Evolutionary conservation across 2,329 filamentous ascomycete species (phyloP), one percentile per base, ranked within the genome.

Genomic region (Botrytis elliptica): DNA sequence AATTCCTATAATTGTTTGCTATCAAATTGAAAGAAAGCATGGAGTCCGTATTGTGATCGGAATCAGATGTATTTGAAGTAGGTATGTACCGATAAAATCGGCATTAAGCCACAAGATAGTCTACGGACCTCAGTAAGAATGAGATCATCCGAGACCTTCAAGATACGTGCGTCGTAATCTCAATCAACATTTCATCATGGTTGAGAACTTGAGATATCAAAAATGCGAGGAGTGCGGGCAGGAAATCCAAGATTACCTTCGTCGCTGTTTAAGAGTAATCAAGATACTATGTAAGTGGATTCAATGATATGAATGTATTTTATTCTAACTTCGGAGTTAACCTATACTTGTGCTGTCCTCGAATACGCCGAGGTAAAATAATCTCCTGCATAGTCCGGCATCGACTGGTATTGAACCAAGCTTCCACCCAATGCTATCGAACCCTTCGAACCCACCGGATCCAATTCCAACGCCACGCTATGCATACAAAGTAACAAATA

Each of bases 381-480:
- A 57, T 25, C 62, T n/a, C 46, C 55, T 42, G 16, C 7, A 8
- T n/a, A 42, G n/a, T 55, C 36, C 18, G 29, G 18, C 20, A 57
- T 68, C 40, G 36, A 7, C 40, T 55, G 49, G 38, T 55, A 68
- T 40, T 29, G 20, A 33, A 42, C 52, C 49, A 40, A 49, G 12
- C 36, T 40, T 29, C 52, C 29, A 42, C n/a, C 49, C n/a, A 16
- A 9, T 69, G 36, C 66, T 38, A 69, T 57, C 49, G 29, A 57
- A 33, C 65, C 18, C n/a, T 3, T 57, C 36, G 55, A 69, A 33
- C 66, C n/a, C 38, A 33, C 7, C n/a, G 36, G 42, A 57, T 57
- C 49, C 38, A 69, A 69, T 44, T n/a, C 66, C 33, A n/a, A 69
- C 66, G 49, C 66, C 66, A 59, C 46, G 66, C 66, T 69, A 69